Evolutionary conservation across 352 stramenopile genomes (phyloP), one percentile per base, ranked within the genome.

Genomic region (Phytophthora pseudosyringae): DNA sequence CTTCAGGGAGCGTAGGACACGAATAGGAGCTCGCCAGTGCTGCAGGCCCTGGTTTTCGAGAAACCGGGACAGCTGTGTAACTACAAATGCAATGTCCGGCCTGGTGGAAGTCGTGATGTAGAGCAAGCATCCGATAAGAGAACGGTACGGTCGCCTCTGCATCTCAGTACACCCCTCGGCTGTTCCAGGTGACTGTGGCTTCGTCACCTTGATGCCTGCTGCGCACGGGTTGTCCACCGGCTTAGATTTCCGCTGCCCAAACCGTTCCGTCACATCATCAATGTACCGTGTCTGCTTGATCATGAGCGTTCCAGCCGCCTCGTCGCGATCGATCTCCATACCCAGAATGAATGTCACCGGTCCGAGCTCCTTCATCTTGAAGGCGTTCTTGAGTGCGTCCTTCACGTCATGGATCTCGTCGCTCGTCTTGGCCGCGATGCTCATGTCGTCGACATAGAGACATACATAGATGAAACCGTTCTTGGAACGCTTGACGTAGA

Each of bases 241-340:
- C 38, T 62, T 66, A 0, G 66, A 47, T 11, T 69, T 57, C 18
- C 63, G 26, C 47, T 63, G 54, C 0, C 48, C 48, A 16, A 74
- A 64, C 5, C 55, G 53, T 32, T 56, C 10, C 10, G 39, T 21
- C 5, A 67, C 33, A 12, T 67, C 55, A 16, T 69, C 25, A 33
- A 73, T 60, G 41, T 67, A 76, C 8, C 53, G 44, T 0, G 54
- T 63, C 16, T 71, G 57, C 21, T 62, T 71, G 13, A 75, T 64
- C 39, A 69, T 68, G 1, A 64, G 47, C 41, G 18, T 64, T 8
- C 12, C 29, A 2, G 31, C 46, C 0, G 2, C 5, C 21, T 39
- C 16, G 15, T 72, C 52, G 29, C 64, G 54, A 6, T 65, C 47
- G 2, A 77, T 67, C 12, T 77, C 55, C 59, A 72, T 69, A 0